These are phyloP conservation scores for Colletotrichum shisoi DNA, from an alignment of 2,329 filamentous ascomycete species.

Conservation along the genomic window DNA sequence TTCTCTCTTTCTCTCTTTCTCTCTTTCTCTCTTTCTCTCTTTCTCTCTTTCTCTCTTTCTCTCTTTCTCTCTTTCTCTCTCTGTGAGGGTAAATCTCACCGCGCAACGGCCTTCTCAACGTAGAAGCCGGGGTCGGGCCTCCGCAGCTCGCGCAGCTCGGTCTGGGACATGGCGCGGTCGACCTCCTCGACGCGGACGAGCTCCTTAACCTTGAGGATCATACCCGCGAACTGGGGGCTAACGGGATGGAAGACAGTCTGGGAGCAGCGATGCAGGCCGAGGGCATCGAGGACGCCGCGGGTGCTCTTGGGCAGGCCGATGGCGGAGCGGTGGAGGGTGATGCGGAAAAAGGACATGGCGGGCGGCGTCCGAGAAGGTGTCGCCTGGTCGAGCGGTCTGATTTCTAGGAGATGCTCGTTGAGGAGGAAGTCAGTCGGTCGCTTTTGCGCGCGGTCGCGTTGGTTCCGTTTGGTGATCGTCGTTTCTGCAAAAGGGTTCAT, in stretches of 20 bases:
- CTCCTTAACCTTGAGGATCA: conserved; percentile 95
- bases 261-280: conserved; percentile 84
- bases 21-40: too few relatives aligned
- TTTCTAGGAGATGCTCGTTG: background rate
- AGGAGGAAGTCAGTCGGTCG: background rate
- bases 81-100: conserved; percentile 34
- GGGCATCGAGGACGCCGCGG: conserved; percentile 80
- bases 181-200: conserved; percentile 85
- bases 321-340: conserved; percentile 86
- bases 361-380: background rate
- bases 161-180: conserved; percentile 66
- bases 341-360: conserved; percentile 82
- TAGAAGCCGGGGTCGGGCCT: conserved; percentile 83
- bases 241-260: conserved; percentile 91
- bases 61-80: background rate
- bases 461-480: background rate
- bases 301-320: conserved; percentile 86
- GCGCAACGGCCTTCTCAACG: conserved; percentile 66
- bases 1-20: too few relatives aligned
- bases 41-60: too few relatives aligned
- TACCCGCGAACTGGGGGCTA: conserved; percentile 79
- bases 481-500: background rate
- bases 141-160: conserved; percentile 74
- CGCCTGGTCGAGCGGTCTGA: background rate
- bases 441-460: conserved; percentile 11